Evolutionary conservation across 768 basidiomycete genomes (phyloP), one percentile per base, ranked within the genome.

Genomic region (Rhodotorula toruloides): DNA sequence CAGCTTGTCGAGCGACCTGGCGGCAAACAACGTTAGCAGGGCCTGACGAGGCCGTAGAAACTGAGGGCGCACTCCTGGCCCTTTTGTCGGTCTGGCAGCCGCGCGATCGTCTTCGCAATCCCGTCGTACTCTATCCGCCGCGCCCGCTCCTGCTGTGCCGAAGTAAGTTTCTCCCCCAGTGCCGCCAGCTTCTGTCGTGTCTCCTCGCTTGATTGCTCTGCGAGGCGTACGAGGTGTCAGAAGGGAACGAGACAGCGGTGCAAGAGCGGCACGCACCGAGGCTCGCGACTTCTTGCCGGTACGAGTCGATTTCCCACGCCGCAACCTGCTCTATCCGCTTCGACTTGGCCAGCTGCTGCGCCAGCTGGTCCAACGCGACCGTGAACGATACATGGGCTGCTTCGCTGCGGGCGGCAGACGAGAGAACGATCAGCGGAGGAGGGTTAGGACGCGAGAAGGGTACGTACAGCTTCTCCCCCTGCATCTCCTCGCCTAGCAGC

Each of bases 81-180:
- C 50, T 70, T 65, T 14, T 34, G 39, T 4, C 68, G 54, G 25
- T 57, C 58, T 1, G 60, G 59, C 12, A 70, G 27, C 25, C 54
- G 52, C 0, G 21, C n/a, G 10, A 70, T 70, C 11, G 19, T 27
- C 50, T 44, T 63, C 3, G 61, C 57, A 10, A 52, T 11, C 1
- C n/a, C 49, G 37, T 70, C 69, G 61, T 70, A 70, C 50, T 70
- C 64, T 36, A 70, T 66, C 46, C 58, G 39, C 16, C 65, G 46
- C 10, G 64, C 65, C 29, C 69, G 65, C 31, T 70, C 69, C n/a
- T 59, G 50, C 46, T 59, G 50, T 2, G 61, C 69, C 2, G 25
- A 14, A 12, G 5, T 39, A 32, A 66, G 50, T 21, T 42, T 13
- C 2, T 55, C n/a, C 2, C 27, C 9, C 29, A 70, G 60, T 2